Conservation (phyloP, 1,284 basidiomycete species). For the Ceratobasidium sp. region DNA sequence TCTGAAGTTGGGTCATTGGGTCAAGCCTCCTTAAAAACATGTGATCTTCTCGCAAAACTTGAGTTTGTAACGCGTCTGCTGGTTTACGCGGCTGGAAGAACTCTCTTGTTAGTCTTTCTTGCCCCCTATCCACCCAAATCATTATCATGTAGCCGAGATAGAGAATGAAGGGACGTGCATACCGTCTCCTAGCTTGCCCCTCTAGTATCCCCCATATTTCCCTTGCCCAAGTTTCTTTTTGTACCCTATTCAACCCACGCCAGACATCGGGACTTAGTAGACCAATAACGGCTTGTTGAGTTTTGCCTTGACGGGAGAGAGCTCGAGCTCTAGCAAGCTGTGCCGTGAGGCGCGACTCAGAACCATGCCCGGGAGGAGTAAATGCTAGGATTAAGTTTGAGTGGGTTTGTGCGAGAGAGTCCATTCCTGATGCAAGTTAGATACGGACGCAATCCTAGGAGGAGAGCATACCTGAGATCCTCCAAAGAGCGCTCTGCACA, state of each 20-base stretch:
- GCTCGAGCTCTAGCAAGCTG: slow-evolving; percentile 48
- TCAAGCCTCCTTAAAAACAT: slow-evolving; percentile 36
- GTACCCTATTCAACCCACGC: slow-evolving; percentile 63
- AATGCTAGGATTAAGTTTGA: slow-evolving; percentile 72
- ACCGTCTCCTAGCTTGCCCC: slow-evolving; percentile 71
- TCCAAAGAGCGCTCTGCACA: slow-evolving; percentile 74
- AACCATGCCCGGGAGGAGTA: slow-evolving; percentile 59
- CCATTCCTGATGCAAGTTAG: slow-evolving; percentile 60
- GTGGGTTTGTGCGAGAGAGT: slow-evolving; percentile 65
- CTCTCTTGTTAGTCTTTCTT: slow-evolving; percentile 66
- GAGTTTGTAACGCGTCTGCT: slow-evolving; percentile 37
- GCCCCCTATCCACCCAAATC: slow-evolving; percentile 56
- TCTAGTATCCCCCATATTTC: slow-evolving; percentile 76
- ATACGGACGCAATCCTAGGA: not conserved
- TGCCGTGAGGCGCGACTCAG: slow-evolving; percentile 16
- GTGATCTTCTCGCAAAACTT: slow-evolving; percentile 38
- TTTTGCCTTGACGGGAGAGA: slow-evolving; percentile 71
- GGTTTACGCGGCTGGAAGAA: slow-evolving; percentile 55
- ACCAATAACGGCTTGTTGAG: slow-evolving; percentile 63
- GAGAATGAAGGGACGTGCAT: slow-evolving; percentile 44
- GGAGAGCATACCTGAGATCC: slow-evolving; percentile 60
- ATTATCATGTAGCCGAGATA: slow-evolving; percentile 40
- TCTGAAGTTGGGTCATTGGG: slow-evolving; percentile 18
- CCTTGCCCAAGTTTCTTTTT: slow-evolving; percentile 70
- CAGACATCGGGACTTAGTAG: slow-evolving; percentile 72